phyloP scores from a whole-genome alignment of 1,284 basidiomycete species.

The Cystobasidiaceae sp. region DNA sequence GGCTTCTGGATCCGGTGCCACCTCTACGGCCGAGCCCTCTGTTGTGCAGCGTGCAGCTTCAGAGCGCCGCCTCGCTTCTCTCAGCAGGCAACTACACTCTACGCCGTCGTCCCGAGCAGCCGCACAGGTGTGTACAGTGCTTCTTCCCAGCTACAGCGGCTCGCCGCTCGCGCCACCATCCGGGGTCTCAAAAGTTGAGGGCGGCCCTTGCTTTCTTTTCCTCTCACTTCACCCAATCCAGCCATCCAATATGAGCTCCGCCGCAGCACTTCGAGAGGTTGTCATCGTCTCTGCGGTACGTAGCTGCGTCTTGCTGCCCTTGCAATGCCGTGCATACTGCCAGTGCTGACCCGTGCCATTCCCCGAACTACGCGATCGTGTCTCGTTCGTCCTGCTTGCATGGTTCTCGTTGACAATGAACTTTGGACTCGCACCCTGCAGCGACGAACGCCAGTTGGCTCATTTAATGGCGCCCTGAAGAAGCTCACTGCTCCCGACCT shows the following conservation, averaged over 20 bases:
- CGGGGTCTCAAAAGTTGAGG: too few species aligned
- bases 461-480: slow-evolving; percentile 85
- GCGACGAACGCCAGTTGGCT: slow-evolving; percentile 82
- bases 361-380: not conserved
- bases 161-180: too few species aligned
- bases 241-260: not conserved
- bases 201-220: too few species aligned
- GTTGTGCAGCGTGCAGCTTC: not conserved
- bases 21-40: not conserved
- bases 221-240: not conserved
- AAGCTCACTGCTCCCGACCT: slow-evolving; percentile 84
- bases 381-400: not conserved
- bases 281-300: slow-evolving; percentile 30
- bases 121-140: not conserved
- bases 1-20: too few species aligned
- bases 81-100: not conserved
- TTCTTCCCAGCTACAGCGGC: too few species aligned
- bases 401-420: not conserved
- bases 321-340: not conserved
- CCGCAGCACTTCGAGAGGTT: slow-evolving; percentile 19
- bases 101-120: not conserved
- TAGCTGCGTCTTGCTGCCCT: not conserved
- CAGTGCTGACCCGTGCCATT: not conserved
- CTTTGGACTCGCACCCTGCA: not conserved
- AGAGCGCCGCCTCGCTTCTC: not conserved